A percentile compares a stretch with the other conserved stretches of the same genome.
These are phyloP conservation scores for Blastobotrys illinoisensis DNA, from an alignment of 1,139 yeast genomes.

Conservation along the genomic window DNA sequence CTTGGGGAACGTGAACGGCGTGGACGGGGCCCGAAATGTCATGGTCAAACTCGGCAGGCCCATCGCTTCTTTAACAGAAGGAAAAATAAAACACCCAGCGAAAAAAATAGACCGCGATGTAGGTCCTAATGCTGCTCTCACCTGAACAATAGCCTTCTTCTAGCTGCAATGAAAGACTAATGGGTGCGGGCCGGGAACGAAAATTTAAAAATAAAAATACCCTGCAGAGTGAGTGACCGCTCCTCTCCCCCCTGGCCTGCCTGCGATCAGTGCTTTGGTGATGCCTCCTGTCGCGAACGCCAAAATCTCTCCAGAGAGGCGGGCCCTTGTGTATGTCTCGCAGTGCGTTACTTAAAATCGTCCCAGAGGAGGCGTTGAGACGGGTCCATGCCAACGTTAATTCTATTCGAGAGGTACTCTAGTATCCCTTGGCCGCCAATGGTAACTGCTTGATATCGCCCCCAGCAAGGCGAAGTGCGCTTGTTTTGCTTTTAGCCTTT, in stretches of 20 bases:
- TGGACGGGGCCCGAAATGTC: conserved; percentile 7
- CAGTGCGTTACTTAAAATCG: not conserved
- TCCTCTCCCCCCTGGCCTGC: not conserved
- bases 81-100: not conserved
- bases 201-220: not conserved
- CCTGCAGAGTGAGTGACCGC: not conserved
- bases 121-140: not conserved
- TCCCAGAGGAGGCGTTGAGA: not conserved
- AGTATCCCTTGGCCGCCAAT: too few relatives aligned
- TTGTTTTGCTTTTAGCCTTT: not conserved
- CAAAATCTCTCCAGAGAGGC: not conserved
- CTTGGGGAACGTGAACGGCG: not conserved
- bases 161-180: not conserved
- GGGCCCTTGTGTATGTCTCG: not conserved
- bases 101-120: not conserved
- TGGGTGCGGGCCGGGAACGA: not conserved
- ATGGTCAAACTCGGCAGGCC: conserved; percentile 10
- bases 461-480: not conserved
- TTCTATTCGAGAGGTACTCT: not conserved
- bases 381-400: not conserved
- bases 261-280: not conserved
- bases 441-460: too few relatives aligned
- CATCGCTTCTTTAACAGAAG: conserved; percentile 5
- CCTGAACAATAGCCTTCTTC: not conserved
- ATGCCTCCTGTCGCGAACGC: not conserved